These are phyloP conservation scores for Triticum urartu DNA, from an alignment of 176 grass and related monocot genomes.

Conservation along the genomic window DNA sequence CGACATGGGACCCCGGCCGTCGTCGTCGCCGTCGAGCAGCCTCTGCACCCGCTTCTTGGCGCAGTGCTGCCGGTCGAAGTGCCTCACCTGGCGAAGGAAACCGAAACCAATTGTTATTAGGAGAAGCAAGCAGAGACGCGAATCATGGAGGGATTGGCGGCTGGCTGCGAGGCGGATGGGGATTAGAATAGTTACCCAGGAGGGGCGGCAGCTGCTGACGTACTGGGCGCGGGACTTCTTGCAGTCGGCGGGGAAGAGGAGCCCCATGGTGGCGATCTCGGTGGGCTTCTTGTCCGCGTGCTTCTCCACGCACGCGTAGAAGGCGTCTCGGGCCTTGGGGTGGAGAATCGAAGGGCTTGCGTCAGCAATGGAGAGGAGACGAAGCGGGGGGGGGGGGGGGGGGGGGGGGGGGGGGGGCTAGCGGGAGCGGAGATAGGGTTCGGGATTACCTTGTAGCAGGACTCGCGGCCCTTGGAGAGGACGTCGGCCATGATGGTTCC, in stretches of 20 bases:
- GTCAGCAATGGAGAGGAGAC: conserved; percentile 1
- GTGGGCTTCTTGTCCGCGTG: conserved; percentile 75
- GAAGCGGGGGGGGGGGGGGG: no score
- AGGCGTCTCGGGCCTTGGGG: conserved; percentile 70
- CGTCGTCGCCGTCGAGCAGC: conserved; percentile 69
- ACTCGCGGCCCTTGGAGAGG: conserved; percentile 66
- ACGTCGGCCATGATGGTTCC: conserved; percentile 69
- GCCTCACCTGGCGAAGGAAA: conserved; percentile 63
- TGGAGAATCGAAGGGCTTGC: not conserved
- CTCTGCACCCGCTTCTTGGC: conserved; percentile 77
- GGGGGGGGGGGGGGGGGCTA: no score
- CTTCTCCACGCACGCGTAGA: conserved; percentile 90
- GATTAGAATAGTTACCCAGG: conserved; percentile 50
- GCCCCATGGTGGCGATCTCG: conserved; percentile 80
- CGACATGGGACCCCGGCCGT: conserved; percentile 60
- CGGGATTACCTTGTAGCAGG: conserved; percentile 76
- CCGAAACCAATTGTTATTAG: not conserved
- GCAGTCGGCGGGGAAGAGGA: conserved; percentile 76
- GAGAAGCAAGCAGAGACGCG: not conserved
- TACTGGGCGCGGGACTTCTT: conserved; percentile 72
- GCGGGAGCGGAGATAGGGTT: not conserved
- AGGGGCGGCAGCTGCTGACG: conserved; percentile 66
- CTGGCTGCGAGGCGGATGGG: not conserved
- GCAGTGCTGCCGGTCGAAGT: conserved; percentile 86
- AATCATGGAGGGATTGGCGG: not conserved